Conservation (phyloP, 345 rosid genomes). For the Rubroshorea leprosula region DNA sequence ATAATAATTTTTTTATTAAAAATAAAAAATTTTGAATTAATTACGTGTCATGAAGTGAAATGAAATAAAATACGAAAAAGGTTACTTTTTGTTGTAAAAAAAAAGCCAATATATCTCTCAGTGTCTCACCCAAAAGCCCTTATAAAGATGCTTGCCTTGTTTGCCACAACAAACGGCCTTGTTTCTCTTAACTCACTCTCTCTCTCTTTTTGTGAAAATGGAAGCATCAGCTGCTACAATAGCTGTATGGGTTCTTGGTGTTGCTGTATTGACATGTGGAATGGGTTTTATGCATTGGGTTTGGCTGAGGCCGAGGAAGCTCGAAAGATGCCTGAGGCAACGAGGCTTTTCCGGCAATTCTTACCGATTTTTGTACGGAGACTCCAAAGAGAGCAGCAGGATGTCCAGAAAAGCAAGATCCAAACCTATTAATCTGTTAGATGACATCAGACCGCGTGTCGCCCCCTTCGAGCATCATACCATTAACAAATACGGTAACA, state of each 20-base stretch:
- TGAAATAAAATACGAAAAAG: too few relatives aligned
- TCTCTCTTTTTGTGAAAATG: not conserved
- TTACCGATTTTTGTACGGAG: conserved; percentile 36
- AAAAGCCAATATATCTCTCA: too few relatives aligned
- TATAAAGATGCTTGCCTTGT: too few relatives aligned
- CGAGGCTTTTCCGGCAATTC: conserved; percentile 43
- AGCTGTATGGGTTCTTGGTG: not conserved
- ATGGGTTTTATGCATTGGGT: conserved; percentile 29
- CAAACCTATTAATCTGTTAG: conserved; percentile 27
- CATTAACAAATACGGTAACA: conserved; percentile 26
- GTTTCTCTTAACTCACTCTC: too few relatives aligned
- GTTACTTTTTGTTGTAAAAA: too few relatives aligned
- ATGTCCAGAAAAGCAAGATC: conserved; percentile 32
- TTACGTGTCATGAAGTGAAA: too few relatives aligned
- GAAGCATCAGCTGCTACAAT: not conserved
- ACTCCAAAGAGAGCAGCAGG: conserved; percentile 22
- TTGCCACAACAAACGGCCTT: too few relatives aligned
- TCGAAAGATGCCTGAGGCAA: conserved; percentile 34
- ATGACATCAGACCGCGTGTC: conserved; percentile 31
- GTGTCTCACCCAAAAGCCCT: too few relatives aligned
- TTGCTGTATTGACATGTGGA: not conserved
- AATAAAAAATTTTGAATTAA: too few relatives aligned
- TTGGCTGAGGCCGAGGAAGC: conserved; percentile 39
- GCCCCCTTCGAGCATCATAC: conserved; percentile 33
- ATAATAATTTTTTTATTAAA: too few relatives aligned